Conservation (phyloP, 2,329 filamentous ascomycete genomes). For the Cytospora leucostoma region DNA sequence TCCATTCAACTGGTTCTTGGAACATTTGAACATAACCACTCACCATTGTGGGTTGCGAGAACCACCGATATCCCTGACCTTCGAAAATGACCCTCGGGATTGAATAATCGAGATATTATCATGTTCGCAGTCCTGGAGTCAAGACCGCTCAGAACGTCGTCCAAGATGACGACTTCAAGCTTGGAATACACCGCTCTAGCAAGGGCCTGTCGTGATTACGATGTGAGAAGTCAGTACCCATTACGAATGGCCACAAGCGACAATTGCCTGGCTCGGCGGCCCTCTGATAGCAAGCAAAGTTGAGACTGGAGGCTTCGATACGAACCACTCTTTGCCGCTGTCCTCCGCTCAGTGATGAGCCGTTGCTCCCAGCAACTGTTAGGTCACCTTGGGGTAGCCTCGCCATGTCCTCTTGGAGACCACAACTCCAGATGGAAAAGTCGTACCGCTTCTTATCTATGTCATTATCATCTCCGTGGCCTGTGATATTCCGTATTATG, state of each 20-base stretch:
- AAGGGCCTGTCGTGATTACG: conserved; percentile 31
- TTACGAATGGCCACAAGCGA: not conserved
- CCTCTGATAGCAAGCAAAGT: too few species aligned
- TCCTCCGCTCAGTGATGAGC: conserved; percentile 28
- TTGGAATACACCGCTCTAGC: conserved; percentile 49
- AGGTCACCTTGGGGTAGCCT: conserved; percentile 20
- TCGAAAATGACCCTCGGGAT: conserved; percentile 43
- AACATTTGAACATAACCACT: not conserved
- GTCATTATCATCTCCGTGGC: not conserved
- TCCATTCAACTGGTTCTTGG: too few species aligned
- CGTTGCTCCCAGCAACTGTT: conserved; percentile 23
- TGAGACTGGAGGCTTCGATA: not conserved
- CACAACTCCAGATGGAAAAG: conserved; percentile 13
- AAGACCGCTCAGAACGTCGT: conserved; percentile 49
- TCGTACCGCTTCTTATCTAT: conserved; percentile 27
- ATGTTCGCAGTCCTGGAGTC: conserved; percentile 45
- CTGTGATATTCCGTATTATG: conserved; percentile 29
- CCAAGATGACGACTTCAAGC: conserved; percentile 44
- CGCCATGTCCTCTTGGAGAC: conserved; percentile 23
- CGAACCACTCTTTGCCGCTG: conserved; percentile 14
- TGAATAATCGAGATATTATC: conserved; percentile 46
- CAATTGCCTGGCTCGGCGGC: too few species aligned
- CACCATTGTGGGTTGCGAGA: not conserved
- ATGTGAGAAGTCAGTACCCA: not conserved
- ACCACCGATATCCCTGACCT: conserved; percentile 39